phyloP scores from a whole-genome alignment of 306 rosid species.

The Gynostemma pentaphyllum region DNA sequence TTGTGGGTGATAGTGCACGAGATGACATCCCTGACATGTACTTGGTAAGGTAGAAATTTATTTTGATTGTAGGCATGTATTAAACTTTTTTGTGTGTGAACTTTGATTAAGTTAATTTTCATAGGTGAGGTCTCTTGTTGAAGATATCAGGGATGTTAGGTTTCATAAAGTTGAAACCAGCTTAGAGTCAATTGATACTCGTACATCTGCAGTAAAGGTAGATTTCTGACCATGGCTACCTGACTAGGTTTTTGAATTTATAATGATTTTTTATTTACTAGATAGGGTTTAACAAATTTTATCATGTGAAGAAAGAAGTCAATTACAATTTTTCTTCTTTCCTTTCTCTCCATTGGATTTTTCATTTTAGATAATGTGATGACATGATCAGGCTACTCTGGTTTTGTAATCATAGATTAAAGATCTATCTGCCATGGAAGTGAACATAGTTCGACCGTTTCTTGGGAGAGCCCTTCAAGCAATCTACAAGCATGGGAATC shows the following conservation, averaged over 20 bases:
- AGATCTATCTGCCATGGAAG: conserved; percentile 94
- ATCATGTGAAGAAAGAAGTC: background rate
- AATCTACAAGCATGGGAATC: conserved; percentile 80
- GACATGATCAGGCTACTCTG: conserved; percentile 9
- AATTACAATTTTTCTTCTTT: conserved; percentile 1
- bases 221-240: background rate
- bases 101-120: conserved; percentile 17
- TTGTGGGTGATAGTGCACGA: conserved; percentile 50
- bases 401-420: conserved; percentile 45
- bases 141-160: conserved; percentile 83
- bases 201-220: conserved; percentile 91
- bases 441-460: conserved; percentile 89
- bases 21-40: conserved; percentile 66
- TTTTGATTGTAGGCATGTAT: conserved; percentile 7
- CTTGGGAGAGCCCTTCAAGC: conserved; percentile 83
- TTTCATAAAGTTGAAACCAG: conserved; percentile 88
- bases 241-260: background rate
- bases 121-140: conserved; percentile 84
- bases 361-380: conserved; percentile 3
- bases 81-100: background rate
- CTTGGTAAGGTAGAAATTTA: conserved; percentile 51
- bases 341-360: background rate
- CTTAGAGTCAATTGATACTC: conserved; percentile 75
- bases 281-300: background rate
- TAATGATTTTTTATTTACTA: background rate